Percentiles rank a stretch among this genome's conserved stretches.
Evolutionary conservation across 371 early-diverging fungal genomes (phyloP).

Genomic region (Syncephalis fuscata): DNA sequence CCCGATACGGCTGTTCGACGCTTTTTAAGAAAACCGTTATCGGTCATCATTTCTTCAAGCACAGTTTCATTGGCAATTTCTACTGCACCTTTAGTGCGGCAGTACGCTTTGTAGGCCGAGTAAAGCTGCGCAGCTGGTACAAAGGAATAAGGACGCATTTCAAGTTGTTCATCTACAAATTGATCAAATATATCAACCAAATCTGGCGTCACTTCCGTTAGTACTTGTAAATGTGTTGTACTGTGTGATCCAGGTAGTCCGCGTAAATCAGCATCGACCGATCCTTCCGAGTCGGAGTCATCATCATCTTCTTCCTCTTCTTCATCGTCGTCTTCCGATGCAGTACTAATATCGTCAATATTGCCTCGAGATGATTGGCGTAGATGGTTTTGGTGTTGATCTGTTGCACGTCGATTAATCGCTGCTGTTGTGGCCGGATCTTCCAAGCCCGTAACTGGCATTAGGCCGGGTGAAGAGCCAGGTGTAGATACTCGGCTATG

Average conservation of each 20-base stretch:
- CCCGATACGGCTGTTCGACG: neutral
- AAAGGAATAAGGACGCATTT: constrained; percentile 5
- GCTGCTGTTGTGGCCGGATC: neutral
- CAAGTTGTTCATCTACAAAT: constrained; percentile 2
- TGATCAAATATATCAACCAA: constrained; percentile 3
- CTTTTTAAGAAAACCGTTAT: constrained; percentile 5
- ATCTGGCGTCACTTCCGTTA: too few species aligned
- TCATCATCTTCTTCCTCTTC: constrained; percentile 3
- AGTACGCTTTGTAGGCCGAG: constrained; percentile 1
- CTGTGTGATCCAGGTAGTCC: too few species aligned
- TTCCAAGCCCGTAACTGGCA: neutral
- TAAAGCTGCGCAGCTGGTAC: constrained; percentile 1
- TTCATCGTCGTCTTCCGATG: neutral
- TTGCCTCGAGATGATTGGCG: neutral
- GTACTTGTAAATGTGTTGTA: too few species aligned
- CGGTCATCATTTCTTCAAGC: constrained; percentile 2
- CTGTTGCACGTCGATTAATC: neutral
- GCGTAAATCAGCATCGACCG: too few species aligned
- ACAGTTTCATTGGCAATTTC: neutral
- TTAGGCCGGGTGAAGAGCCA: neutral
- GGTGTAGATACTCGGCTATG: neutral
- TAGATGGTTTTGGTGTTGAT: neutral
- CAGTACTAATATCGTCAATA: neutral
- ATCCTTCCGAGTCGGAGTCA: neutral
- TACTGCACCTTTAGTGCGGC: neutral